Evolutionary conservation across 2,329 filamentous ascomycete species (phyloP).

Genomic region (Cladosporium sp.): DNA sequence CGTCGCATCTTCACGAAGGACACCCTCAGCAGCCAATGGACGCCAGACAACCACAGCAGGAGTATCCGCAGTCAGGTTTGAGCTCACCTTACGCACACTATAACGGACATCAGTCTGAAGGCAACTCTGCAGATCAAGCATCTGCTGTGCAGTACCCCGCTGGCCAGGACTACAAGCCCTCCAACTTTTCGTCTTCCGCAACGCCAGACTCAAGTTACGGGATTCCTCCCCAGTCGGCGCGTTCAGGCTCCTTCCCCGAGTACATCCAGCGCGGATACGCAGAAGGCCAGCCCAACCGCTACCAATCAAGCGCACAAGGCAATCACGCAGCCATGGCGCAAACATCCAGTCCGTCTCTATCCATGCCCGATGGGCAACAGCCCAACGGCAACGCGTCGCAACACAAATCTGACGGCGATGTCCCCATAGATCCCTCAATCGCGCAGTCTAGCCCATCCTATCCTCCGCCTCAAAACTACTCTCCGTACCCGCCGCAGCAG

Average conservation of each 20-base stretch:
- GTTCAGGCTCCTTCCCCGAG: slow-evolving; percentile 82
- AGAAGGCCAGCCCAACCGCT: slow-evolving; percentile 74
- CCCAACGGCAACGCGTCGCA: slow-evolving; percentile 56
- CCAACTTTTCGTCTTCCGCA: slow-evolving; percentile 68
- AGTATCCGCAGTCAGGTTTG: slow-evolving; percentile 56
- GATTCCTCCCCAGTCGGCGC: slow-evolving; percentile 66
- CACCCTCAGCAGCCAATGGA: slow-evolving; percentile 52
- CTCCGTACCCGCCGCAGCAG: slow-evolving; percentile 75
- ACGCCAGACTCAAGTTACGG: slow-evolving; percentile 90
- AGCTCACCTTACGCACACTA: slow-evolving; percentile 55
- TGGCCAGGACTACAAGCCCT: slow-evolving; percentile 74
- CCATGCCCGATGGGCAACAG: slow-evolving; percentile 80
- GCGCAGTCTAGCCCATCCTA: slow-evolving; percentile 91
- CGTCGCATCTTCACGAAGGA: slow-evolving; percentile 39
- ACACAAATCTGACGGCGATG: slow-evolving; percentile 86
- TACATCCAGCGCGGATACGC: slow-evolving; percentile 74
- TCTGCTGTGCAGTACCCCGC: slow-evolving; percentile 88
- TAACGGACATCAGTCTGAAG: slow-evolving; percentile 72
- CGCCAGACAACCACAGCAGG: slow-evolving; percentile 48
- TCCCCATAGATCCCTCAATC: slow-evolving; percentile 99
- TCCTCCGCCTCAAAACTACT: slow-evolving; percentile 75
- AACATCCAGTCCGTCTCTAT: slow-evolving; percentile 96
- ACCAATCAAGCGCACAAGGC: slow-evolving; percentile 72
- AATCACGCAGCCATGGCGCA: slow-evolving; percentile 92
- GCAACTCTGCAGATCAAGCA: slow-evolving; percentile 80